Evolutionary conservation across 768 basidiomycete genomes (phyloP).

Genomic region (Collybia mongolica): DNA sequence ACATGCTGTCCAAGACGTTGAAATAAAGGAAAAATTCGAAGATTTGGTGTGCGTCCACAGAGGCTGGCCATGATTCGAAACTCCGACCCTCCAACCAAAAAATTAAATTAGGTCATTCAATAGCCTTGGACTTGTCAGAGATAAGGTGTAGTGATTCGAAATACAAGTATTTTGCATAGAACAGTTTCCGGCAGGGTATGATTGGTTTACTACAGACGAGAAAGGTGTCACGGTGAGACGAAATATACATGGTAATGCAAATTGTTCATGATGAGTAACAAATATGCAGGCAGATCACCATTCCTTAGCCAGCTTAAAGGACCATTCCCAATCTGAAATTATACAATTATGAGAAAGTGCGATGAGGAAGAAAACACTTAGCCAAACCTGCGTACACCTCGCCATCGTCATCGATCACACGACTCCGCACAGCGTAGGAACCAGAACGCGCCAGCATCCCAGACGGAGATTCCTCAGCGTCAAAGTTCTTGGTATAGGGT

Average conservation of each 20-base stretch:
- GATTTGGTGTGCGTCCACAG: no score
- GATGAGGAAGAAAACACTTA: not conserved
- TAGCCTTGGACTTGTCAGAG: no score
- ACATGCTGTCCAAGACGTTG: not conserved
- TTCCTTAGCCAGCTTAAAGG: constrained; percentile 89
- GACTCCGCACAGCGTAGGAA: constrained; percentile 72
- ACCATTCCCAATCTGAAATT: constrained; percentile 77
- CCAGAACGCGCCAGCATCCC: constrained; percentile 86
- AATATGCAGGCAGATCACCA: constrained; percentile 49
- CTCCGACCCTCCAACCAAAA: not conserved
- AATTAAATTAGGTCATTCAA: no score
- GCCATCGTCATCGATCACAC: constrained; percentile 87
- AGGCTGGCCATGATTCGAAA: constrained; percentile 2
- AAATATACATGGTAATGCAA: constrained; percentile 3
- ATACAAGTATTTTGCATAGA: no score
- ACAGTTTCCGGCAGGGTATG: constrained; percentile 10
- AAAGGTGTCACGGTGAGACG: constrained; percentile 10
- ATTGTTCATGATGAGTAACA: constrained; percentile 3
- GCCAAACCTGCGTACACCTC: constrained; percentile 73
- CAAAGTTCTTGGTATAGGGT: constrained; percentile 75
- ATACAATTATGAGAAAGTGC: not conserved
- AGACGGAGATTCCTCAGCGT: constrained; percentile 66
- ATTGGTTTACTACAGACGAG: constrained; percentile 12
- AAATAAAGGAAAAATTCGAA: no score
- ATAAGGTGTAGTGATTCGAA: no score